Evolutionary conservation across 108 stramenopile species (phyloP).

Genomic region (Epithemia pelagica): DNA sequence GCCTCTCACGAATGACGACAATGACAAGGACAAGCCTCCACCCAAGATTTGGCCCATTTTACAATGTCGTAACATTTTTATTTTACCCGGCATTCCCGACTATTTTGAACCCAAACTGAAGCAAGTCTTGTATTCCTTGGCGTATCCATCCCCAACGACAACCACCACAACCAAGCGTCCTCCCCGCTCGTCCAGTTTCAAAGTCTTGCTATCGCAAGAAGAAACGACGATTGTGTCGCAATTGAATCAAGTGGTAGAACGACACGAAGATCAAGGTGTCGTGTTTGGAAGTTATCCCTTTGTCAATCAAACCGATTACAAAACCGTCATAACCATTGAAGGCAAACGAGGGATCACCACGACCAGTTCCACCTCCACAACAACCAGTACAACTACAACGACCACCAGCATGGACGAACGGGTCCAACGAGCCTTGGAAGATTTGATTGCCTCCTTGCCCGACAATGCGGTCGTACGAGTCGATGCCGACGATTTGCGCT

Average conservation of each 20-base stretch:
- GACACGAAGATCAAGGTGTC: slow-evolving; percentile 47
- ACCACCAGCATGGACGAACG: slow-evolving; percentile 38
- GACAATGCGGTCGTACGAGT: slow-evolving; percentile 63
- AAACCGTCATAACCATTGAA: slow-evolving; percentile 81
- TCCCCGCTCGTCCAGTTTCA: slow-evolving; percentile 52
- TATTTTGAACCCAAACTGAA: slow-evolving; percentile 85
- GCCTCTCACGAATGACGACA: slow-evolving; percentile 14
- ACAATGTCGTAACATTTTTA: slow-evolving; percentile 88
- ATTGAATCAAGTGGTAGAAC: slow-evolving; percentile 56
- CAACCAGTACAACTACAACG: neutral
- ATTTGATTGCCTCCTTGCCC: slow-evolving; percentile 67
- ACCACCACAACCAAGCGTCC: slow-evolving; percentile 14
- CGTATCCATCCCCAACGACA: neutral
- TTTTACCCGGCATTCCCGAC: slow-evolving; percentile 90
- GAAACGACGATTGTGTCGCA: slow-evolving; percentile 62
- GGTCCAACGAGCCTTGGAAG: slow-evolving; percentile 61
- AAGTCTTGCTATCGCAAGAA: slow-evolving; percentile 56
- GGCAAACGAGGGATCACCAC: slow-evolving; percentile 22
- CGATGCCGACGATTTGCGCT: slow-evolving; percentile 45
- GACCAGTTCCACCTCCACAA: slow-evolving; percentile 5
- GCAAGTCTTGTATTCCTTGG: slow-evolving; percentile 57
- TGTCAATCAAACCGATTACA: slow-evolving; percentile 65
- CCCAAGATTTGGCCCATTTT: slow-evolving; percentile 71
- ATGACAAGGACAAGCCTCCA: neutral
- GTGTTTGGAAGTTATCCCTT: slow-evolving; percentile 80